Evolutionary conservation across 257 asterid species (phyloP), one percentile per base, ranked within the genome.

Genomic region (Gynochthodes officinalis): DNA sequence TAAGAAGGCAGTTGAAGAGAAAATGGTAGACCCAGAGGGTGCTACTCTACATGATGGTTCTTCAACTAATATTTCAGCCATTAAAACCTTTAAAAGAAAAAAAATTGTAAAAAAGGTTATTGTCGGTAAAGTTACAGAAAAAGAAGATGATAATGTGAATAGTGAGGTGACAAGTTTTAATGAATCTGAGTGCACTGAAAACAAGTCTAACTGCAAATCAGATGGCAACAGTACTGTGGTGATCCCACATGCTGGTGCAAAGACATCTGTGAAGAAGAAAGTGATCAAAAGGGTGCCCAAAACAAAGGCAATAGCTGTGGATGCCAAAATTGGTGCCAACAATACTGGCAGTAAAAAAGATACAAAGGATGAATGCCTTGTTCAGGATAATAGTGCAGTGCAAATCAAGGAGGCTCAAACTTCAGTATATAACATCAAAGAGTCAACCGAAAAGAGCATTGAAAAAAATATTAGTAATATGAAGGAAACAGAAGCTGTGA

Each of bases 221-320:
- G 90, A 85, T 66, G 85, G 71, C 12, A 68, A 64, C 53, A 66
- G 75, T 43, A 70, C 70, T 73, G 54, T 80, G 32, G 80, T 78
- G 76, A 73, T 46, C 76, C 87, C 82, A 77, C 88, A 74, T 69
- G 80, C 79, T 67, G 73, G 75, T 84, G 79, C 80, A 79, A 90
- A 88, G 78, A 80, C 82, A 70, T 86, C 82, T 43, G 80, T 87
- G 39, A 91, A 89, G 83, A 89, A 85, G 78, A 91, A 94, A 87
- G 77, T 91, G 40, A 73, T 94, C 72, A 90, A 80, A 82, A 87
- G 86, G 79, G 90, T 95, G 68, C 84, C 87, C 5, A 92, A 92
- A 80, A 84, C 74, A 81, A 92, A 95, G 80, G 81, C 79, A 53
- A 55, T 61, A 57, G 23, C 88, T 52, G 83, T 74, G 35, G 95